Percentiles rank a stretch among this genome's conserved stretches.
Conservation (phyloP, 768 basidiomycete species). For the Tricholoma sp. region DNA sequence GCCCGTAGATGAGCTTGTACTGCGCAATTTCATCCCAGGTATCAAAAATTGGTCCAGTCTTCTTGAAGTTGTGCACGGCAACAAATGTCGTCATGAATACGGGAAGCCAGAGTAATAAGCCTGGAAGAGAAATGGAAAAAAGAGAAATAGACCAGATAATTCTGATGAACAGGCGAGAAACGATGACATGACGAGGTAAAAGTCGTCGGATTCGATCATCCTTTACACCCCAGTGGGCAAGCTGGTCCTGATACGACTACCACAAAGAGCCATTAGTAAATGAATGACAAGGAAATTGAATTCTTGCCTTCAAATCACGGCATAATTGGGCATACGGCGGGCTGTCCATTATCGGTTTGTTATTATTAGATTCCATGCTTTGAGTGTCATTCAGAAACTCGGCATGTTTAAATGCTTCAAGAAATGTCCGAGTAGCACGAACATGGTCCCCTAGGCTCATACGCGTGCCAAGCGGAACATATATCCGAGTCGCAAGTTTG, state of each 20-base stretch:
- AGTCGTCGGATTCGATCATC: slow-evolving; percentile 80
- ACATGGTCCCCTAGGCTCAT: slow-evolving; percentile 87
- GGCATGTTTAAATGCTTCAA: slow-evolving; percentile 61
- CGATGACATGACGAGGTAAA: slow-evolving; percentile 45
- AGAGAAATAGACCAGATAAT: slow-evolving; percentile 59
- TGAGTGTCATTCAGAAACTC: slow-evolving; percentile 25
- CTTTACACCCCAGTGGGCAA: slow-evolving; percentile 66
- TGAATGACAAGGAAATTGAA: not conserved
- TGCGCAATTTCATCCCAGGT: slow-evolving; percentile 90
- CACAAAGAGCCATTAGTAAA: not conserved
- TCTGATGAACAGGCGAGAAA: slow-evolving; percentile 63
- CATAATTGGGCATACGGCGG: slow-evolving; percentile 28
- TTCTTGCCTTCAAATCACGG: slow-evolving; percentile 55
- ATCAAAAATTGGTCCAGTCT: slow-evolving; percentile 77
- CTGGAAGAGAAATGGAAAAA: slow-evolving; percentile 63
- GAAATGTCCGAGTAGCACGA: slow-evolving; percentile 66
- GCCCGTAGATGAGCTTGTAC: slow-evolving; percentile 81
- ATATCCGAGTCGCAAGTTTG: slow-evolving; percentile 74
- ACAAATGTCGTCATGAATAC: slow-evolving; percentile 67
- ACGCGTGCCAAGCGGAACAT: slow-evolving; percentile 80
- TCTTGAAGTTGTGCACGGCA: slow-evolving; percentile 72
- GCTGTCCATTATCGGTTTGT: slow-evolving; percentile 16
- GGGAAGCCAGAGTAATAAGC: slow-evolving; percentile 78
- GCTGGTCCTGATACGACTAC: slow-evolving; percentile 71
- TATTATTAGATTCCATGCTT: slow-evolving; percentile 19